These are phyloP conservation scores for Yamadazyma triangularis DNA, from an alignment of 1,139 yeast genomes.

Conservation along the genomic window DNA sequence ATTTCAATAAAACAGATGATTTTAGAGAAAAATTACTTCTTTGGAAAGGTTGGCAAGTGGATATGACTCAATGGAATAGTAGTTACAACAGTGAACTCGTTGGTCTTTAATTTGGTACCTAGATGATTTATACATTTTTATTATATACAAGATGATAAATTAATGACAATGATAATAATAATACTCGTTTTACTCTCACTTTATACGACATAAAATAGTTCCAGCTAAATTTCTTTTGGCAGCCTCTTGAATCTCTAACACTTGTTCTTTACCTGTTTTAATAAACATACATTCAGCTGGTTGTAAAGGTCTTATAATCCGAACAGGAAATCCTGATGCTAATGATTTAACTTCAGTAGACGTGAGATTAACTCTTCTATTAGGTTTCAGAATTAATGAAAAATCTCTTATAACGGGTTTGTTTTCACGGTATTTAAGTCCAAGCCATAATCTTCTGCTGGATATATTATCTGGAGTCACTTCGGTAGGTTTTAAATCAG, in stretches of 20 bases:
- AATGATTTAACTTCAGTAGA: slow-evolving; percentile 64
- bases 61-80: slow-evolving; percentile 74
- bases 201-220: slow-evolving; percentile 66
- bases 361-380: slow-evolving; percentile 63
- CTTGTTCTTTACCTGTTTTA: slow-evolving; percentile 44
- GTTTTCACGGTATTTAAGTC: slow-evolving; percentile 80
- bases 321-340: slow-evolving; percentile 71
- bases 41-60: slow-evolving; percentile 86
- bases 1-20: slow-evolving; percentile 22
- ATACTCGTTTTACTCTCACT: slow-evolving; percentile 22
- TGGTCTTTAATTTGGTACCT: slow-evolving; percentile 1
- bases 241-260: slow-evolving; percentile 80
- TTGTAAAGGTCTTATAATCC: slow-evolving; percentile 74
- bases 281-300: slow-evolving; percentile 89
- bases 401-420: slow-evolving; percentile 71
- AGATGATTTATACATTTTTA: too few relatives aligned
- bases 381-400: slow-evolving; percentile 79
- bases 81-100: slow-evolving; percentile 22
- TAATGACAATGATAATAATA: slow-evolving; percentile 37
- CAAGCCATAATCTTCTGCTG: slow-evolving; percentile 87
- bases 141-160: slow-evolving; percentile 3
- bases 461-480: slow-evolving; percentile 86
- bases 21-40: slow-evolving; percentile 43
- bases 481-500: slow-evolving; percentile 70
- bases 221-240: slow-evolving; percentile 71